Base-by-base conservation (phyloP, 192 early-diverging fungal genomes). In the Spizellomyces punctatus region DNA sequence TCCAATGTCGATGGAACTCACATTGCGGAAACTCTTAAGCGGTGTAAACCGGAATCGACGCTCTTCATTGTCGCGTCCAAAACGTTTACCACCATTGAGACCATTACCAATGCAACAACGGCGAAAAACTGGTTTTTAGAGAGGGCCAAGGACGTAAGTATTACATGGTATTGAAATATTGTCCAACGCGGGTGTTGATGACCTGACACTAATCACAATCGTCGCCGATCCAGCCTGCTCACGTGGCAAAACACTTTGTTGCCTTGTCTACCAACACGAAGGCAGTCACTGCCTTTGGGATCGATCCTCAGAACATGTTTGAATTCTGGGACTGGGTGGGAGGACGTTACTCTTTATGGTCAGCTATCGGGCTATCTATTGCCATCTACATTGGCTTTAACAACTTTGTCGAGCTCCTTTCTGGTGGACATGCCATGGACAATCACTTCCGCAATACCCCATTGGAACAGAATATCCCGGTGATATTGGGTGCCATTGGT, bases 291-390 rank as follows among this genome's bases (percentile, higher is more conserved):
- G 91, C 86, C 43, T 99, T 99, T 77, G 97, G 97, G 62, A 99
- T 99, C 70, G 88, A 90, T 79, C 77, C 89, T n/a, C 83, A 89
- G 72, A 99, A 99, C 88, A 99, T 99, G 97, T 99, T 99, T 89
- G 90, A 94, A 81, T 98, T 98, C 87, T 96, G 95, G 95, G 96
- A 98, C 82, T 98, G 96, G 95, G 83, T 98, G 62, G 97, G 97
- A 76, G 97, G 97, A 47, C 91, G 97, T 64, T 99, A 99, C 85
- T 97, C 95, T 46, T 91, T 98, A 44, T 99, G 97, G 97, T 99
- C 97, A 36, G 97, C 97, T 54, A 98, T 99, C 67, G 97, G 97
- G 55, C 88, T 99, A 65, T 97, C 96, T 8, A 98, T 99, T 74
- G 91, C 91, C 67, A 92, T 98, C 68, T 96, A 92, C 79, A 84